These are phyloP conservation scores for Epipyxis sp. DNA, from an alignment of 108 stramenopile genomes.

Conservation along the genomic window DNA sequence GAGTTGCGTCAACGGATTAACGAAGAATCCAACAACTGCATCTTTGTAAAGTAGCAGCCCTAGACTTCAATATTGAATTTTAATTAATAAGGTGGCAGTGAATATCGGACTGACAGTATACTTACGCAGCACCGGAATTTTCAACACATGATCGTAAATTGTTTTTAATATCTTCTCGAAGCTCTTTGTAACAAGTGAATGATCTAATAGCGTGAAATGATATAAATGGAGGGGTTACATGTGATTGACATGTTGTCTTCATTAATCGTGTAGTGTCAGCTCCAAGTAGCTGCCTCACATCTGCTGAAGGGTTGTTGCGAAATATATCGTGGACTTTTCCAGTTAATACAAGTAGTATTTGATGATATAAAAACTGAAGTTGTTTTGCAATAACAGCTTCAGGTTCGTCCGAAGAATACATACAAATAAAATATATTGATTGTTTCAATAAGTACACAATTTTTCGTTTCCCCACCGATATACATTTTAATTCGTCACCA, in stretches of 20 bases:
- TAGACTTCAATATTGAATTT: no score
- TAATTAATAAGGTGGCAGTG: no score
- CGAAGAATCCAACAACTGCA: no score
- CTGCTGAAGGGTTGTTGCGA: constrained; percentile 16
- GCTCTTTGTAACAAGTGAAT: background rate
- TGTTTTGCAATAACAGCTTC: background rate
- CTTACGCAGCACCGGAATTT: constrained; percentile 21
- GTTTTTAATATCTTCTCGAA: background rate
- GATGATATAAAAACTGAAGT: constrained; percentile 22
- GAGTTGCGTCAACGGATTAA: no score
- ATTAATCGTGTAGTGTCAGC: background rate
- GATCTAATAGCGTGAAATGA: background rate
- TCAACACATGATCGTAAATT: background rate
- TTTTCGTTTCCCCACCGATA: background rate
- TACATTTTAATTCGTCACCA: background rate
- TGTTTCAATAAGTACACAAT: background rate
- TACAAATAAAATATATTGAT: background rate
- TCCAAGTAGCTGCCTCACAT: constrained; percentile 13
- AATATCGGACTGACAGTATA: no score
- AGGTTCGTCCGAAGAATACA: constrained; percentile 2
- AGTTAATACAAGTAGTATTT: constrained; percentile 25
- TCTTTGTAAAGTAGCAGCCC: no score
- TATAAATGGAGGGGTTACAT: background rate
- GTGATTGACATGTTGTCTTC: background rate
- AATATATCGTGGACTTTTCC: constrained; percentile 22